These are phyloP conservation scores for Penicillium psychrofluorescens DNA, from an alignment of 495 filamentous ascomycete species.

Conservation along the genomic window DNA sequence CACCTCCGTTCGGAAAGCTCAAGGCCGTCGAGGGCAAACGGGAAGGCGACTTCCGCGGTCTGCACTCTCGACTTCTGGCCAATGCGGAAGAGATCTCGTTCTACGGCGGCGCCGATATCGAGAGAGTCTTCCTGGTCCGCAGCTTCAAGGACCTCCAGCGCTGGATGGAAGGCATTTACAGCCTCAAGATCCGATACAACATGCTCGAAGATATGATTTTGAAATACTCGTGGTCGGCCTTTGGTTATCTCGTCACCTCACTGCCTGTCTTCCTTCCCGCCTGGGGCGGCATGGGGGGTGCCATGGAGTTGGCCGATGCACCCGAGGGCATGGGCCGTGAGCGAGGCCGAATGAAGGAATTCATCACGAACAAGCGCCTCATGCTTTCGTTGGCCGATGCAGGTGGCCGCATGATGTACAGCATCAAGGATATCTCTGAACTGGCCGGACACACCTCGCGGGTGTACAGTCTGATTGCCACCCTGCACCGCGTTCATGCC, in stretches of 20 bases:
- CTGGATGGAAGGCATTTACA: conserved; percentile 97
- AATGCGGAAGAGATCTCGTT: conserved; percentile 99
- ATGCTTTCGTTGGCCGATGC: conserved; percentile 98
- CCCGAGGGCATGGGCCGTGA: conserved; percentile 51
- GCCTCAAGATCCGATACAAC: conserved; percentile 93
- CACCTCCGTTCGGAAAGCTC: conserved; percentile 91
- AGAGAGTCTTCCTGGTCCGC: conserved; percentile 78
- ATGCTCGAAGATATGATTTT: conserved; percentile 98
- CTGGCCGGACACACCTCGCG: conserved; percentile 93
- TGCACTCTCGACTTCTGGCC: conserved; percentile 86
- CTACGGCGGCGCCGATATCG: conserved; percentile 90
- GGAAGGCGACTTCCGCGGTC: conserved; percentile 86
- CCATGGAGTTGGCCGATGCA: conserved; percentile 50
- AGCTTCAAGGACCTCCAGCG: conserved; percentile 86
- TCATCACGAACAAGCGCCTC: conserved; percentile 97
- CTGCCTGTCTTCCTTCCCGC: conserved; percentile 91
- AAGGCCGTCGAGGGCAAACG: conserved; percentile 90
- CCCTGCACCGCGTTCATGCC: conserved; percentile 89
- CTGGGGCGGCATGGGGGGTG: conserved; percentile 78
- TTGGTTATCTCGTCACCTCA: conserved; percentile 89
- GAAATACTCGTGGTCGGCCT: conserved; percentile 98
- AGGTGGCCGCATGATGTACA: conserved; percentile 98
- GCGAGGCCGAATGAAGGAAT: conserved; percentile 88
- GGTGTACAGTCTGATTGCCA: conserved; percentile 90
- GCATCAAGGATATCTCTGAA: conserved; percentile 92